Percentiles rank a stretch among this genome's conserved stretches.
Evolutionary conservation across 106 monocot genomes (phyloP).

Genomic region (Dioscorea dumetorum): DNA sequence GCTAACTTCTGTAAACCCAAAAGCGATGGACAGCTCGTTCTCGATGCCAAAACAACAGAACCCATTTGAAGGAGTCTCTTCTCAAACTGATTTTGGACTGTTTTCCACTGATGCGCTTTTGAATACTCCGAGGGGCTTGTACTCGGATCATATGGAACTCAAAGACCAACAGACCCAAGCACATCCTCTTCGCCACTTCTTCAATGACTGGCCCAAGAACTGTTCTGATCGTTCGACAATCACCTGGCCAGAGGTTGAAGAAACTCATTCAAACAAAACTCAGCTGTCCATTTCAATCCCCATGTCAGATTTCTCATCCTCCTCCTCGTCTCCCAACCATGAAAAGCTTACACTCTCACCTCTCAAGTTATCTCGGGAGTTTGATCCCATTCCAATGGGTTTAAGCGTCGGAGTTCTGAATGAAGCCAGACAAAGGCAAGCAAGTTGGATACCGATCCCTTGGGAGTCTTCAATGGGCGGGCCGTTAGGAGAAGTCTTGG

Average conservation of each 20-base stretch:
- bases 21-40: constrained; percentile 9
- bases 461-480: constrained; percentile 80
- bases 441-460: constrained; percentile 42
- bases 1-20: constrained; percentile 5
- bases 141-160: constrained; percentile 19
- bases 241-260: constrained; percentile 33
- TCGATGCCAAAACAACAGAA: constrained; percentile 32
- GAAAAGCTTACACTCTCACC: constrained; percentile 42
- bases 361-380: constrained; percentile 38
- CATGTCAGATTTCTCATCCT: constrained; percentile 49
- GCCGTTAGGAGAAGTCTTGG: constrained; percentile 86
- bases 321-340: constrained; percentile 39
- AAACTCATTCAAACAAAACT: constrained; percentile 33
- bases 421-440: constrained; percentile 16
- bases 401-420: constrained; percentile 12
- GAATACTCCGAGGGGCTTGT: constrained; percentile 23
- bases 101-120: constrained; percentile 24
- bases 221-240: constrained; percentile 22
- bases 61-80: constrained; percentile 24
- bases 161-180: constrained; percentile 24
- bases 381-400: constrained; percentile 30
- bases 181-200: constrained; percentile 51
- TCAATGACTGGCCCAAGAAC: constrained; percentile 56
- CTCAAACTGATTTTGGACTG: constrained; percentile 23
- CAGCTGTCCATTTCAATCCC: constrained; percentile 86